Conservation (phyloP, 2,329 filamentous ascomycete species). For the Exophiala phaeomuriformis region DNA sequence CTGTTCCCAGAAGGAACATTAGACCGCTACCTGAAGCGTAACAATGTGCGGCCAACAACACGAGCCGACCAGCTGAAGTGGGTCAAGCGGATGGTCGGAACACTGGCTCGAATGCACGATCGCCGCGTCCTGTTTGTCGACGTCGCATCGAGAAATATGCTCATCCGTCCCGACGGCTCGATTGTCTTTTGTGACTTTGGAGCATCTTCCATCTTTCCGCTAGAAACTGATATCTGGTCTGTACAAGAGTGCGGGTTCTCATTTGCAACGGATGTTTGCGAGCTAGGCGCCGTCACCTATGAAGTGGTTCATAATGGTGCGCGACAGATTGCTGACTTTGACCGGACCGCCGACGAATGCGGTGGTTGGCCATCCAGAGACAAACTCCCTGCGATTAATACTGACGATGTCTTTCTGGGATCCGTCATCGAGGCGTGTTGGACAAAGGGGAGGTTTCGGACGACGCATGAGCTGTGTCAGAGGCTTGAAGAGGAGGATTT, state of each 20-base stretch:
- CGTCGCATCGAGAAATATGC: conserved; percentile 4
- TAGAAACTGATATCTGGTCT: conserved; percentile 20
- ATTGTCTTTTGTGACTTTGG: conserved; percentile 30
- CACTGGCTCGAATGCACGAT: conserved; percentile 3
- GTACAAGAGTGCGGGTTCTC: conserved; percentile 28
- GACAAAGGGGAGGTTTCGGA: conserved; percentile 5
- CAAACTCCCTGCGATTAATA: neutral
- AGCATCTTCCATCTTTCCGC: conserved; percentile 22
- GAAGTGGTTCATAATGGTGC: conserved; percentile 24
- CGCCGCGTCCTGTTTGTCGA: conserved; percentile 2
- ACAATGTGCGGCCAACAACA: neutral
- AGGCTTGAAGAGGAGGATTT: neutral
- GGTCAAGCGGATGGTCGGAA: neutral
- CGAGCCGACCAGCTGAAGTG: conserved; percentile 2
- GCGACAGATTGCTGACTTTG: conserved; percentile 24
- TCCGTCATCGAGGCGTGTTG: conserved; percentile 6
- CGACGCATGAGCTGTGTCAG: conserved; percentile 3
- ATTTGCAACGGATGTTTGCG: conserved; percentile 28
- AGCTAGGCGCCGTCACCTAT: conserved; percentile 30
- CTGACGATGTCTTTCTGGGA: conserved; percentile 3
- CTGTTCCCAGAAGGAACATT: conserved; percentile 7
- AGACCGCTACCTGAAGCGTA: neutral
- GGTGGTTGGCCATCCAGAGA: conserved; percentile 8
- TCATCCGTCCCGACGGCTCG: conserved; percentile 13
- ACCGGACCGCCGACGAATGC: conserved; percentile 11